Evolutionary conservation across 192 early-diverging fungal species (phyloP), one percentile per base, ranked within the genome.

Genomic region (Funneliformis mosseae): DNA sequence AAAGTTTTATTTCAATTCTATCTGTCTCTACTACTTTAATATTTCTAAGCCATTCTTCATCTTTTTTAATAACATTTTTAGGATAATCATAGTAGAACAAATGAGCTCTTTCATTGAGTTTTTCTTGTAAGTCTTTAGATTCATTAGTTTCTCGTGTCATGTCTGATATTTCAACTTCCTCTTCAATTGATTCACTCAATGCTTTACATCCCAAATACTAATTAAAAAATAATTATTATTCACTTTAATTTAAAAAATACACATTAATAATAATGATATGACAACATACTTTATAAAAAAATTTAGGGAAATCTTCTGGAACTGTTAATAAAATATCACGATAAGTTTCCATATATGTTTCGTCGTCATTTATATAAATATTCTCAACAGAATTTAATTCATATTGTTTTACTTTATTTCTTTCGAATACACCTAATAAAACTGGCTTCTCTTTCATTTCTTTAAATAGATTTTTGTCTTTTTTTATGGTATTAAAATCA

Each of bases 281-380:
- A 23, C 4, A 41, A 25, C 7, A 28, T 38, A 71, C 66, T 42
- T 87, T 86, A 81, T 93, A 93, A 27, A 93, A 84, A 12, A 85
- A 79, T 81, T 97, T 95, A 14, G 96, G 77, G 46, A 3, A 48
- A 6, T 92, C 74, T 12, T 87, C 85, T 4, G 95, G 96, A 4
- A 89, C 87, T 59, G 85, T 87, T 9, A 93, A 83, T 5, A 95
- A 94, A 0, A n/a, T n/a, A n/a, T 85, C 83, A 1, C 4, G 0
- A 82, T 96, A 97, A 33, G 95, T 87, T 73, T 94, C 90, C 7
- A 87, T 86, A 10, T 93, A 84, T 2, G 91, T 88, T 0, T 91
- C 89, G 69, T 96, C 94, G 83, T 97, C 95, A 25, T 93, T 91
- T 50, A 97, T 84, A 80, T 89, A 94, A 25, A 97, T 93, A 62